phyloP scores from a whole-genome alignment of 139 green algal genomes.

The Axilococcus clingmanii region DNA sequence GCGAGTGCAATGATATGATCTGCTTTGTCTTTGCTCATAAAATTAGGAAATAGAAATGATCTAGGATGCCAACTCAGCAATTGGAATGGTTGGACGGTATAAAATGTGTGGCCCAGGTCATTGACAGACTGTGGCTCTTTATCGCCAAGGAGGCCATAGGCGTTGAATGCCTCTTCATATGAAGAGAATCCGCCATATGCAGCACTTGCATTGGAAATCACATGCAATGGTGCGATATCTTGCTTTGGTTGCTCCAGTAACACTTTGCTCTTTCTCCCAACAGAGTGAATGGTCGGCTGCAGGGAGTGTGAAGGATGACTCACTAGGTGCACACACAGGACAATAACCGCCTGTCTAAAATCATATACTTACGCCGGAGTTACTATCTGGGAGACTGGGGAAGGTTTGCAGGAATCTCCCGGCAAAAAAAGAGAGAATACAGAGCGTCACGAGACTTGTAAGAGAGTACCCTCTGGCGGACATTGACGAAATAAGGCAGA shows the following conservation, averaged over 20 bases:
- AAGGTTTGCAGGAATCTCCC: slow-evolving; percentile 15
- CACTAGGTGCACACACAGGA: not conserved
- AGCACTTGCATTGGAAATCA: not conserved
- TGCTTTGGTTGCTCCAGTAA: not conserved
- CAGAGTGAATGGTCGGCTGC: not conserved
- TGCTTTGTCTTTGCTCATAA: slow-evolving; percentile 17
- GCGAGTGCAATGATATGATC: slow-evolving; percentile 35
- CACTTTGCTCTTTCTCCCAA: not conserved
- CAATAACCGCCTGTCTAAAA: too few relatives aligned
- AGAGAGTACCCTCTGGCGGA: not conserved
- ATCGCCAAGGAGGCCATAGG: slow-evolving; percentile 14
- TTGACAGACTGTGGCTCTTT: slow-evolving; percentile 3
- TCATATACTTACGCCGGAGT: too few relatives aligned
- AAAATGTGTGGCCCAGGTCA: slow-evolving; percentile 18
- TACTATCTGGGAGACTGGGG: slow-evolving; percentile 4
- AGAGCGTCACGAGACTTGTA: not conserved
- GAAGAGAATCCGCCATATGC: not conserved
- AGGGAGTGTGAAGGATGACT: not conserved
- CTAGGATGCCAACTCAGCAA: slow-evolving; percentile 33
- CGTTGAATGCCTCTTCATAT: slow-evolving; percentile 20
- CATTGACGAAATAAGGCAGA: too few relatives aligned
- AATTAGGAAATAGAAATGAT: slow-evolving; percentile 31
- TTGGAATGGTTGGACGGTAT: slow-evolving; percentile 34
- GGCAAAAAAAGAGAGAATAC: slow-evolving; percentile 14
- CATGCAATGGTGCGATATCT: not conserved